Evolutionary conservation across 78 protist genomes (phyloP).

Genomic region (Bodo saltans): DNA sequence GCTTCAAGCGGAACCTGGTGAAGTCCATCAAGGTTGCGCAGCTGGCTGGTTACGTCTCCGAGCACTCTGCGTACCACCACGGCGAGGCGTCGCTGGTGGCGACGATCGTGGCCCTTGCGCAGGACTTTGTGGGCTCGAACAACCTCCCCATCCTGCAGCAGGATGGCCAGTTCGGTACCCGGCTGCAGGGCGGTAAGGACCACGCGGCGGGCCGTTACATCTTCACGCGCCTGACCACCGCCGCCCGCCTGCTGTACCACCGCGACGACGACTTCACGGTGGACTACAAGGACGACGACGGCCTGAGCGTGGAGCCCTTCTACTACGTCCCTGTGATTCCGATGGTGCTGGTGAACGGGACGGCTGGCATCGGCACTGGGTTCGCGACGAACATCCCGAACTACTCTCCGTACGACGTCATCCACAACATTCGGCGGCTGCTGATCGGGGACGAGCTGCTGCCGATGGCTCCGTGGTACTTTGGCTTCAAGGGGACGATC

Average conservation of each 20-base stretch:
- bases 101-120: constrained; percentile 94
- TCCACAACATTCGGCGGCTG: constrained; percentile 45
- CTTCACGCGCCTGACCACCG: constrained; percentile 65
- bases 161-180: constrained; percentile 94
- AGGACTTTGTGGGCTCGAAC: constrained; percentile 90
- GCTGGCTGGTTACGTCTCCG: constrained; percentile 90
- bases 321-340: constrained; percentile 94
- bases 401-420: constrained; percentile 84
- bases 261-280: constrained; percentile 85
- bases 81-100: constrained; percentile 83
- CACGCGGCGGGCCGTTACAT: constrained; percentile 94
- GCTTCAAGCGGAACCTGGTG: constrained; percentile 93
- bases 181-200: constrained; percentile 91
- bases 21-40: constrained; percentile 96
- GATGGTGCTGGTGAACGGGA: constrained; percentile 94
- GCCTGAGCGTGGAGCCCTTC: constrained; percentile 88
- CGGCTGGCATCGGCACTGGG: constrained; percentile 96
- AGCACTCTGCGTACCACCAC: constrained; percentile 97
- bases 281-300: constrained; percentile 87
- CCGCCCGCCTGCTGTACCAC: constrained; percentile 80
- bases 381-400: constrained; percentile 72
- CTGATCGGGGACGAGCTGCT: constrained; percentile 48
- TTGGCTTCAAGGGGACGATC: constrained; percentile 77
- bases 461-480: constrained; percentile 86
- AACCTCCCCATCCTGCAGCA: constrained; percentile 89